Conservation (phyloP, 2,329 filamentous ascomycete species). For the Pseudocercospora pini-densiflorae region DNA sequence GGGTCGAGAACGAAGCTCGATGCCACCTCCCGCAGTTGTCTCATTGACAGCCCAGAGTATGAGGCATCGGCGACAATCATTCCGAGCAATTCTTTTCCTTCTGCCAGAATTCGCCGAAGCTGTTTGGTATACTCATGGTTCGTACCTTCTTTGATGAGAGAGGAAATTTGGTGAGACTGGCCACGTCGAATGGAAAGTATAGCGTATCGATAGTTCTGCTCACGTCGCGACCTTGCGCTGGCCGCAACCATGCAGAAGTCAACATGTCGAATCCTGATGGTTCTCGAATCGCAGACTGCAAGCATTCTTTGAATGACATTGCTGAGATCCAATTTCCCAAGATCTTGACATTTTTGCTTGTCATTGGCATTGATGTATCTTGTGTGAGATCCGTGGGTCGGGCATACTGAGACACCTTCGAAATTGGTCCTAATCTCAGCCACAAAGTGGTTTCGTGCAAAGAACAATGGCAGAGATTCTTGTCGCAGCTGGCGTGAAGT, state of each 20-base stretch:
- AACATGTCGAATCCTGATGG: constrained; percentile 13
- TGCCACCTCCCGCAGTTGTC: too few species aligned
- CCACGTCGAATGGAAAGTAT: constrained; percentile 19
- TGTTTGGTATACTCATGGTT: constrained; percentile 13
- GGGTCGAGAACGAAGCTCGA: too few species aligned
- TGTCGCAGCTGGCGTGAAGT: constrained; percentile 24
- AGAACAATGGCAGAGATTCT: constrained; percentile 31
- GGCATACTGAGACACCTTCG: constrained; percentile 11
- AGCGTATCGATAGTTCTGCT: constrained; percentile 11
- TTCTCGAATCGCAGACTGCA: not conserved
- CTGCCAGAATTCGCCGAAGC: not conserved
- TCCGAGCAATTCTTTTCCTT: too few species aligned
- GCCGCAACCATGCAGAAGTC: constrained; percentile 18
- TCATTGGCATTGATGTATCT: constrained; percentile 12
- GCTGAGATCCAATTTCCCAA: constrained; percentile 8
- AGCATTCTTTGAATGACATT: not conserved
- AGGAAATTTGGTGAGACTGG: constrained; percentile 3
- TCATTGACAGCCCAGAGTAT: too few species aligned
- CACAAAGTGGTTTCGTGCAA: constrained; percentile 26
- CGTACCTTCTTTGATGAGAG: constrained; percentile 13
- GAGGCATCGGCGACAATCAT: too few species aligned
- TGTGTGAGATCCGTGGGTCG: constrained; percentile 10
- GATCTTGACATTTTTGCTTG: too few species aligned
- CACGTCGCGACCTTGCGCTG: constrained; percentile 2
- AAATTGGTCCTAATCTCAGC: constrained; percentile 19